Conservation (phyloP, 2,329 filamentous ascomycete species). For the Cladosporium sphaerospermum region DNA sequence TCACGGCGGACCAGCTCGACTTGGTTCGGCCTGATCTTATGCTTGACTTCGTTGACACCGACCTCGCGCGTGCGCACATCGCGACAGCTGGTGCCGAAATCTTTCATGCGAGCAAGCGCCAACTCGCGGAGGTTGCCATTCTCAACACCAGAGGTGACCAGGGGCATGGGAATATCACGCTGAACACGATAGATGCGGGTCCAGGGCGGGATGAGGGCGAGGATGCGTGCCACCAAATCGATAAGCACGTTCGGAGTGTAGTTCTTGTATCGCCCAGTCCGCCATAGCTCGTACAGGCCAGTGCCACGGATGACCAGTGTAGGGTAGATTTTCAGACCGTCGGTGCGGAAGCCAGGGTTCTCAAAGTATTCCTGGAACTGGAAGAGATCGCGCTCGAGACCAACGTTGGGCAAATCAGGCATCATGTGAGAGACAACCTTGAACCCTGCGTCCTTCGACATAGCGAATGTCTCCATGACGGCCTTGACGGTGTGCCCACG, state of each 20-base stretch:
- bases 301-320: conserved; percentile 96
- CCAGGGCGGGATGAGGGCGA: conserved; percentile 93
- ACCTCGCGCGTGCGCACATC: conserved; percentile 96
- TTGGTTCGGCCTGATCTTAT: conserved; percentile 95
- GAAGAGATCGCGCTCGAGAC: conserved; percentile 94
- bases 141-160: conserved; percentile 97
- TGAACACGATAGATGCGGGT: conserved; percentile 98
- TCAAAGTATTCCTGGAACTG: conserved; percentile 98
- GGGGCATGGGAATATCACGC: conserved; percentile 97
- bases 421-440: conserved; percentile 99
- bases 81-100: conserved; percentile 94
- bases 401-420: conserved; percentile 95
- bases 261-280: conserved; percentile 94
- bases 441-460: conserved; percentile 97
- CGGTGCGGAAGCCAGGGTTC: conserved; percentile 90
- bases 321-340: conserved; percentile 96
- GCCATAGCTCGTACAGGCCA: conserved; percentile 93
- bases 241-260: conserved; percentile 97
- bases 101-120: conserved; percentile 95
- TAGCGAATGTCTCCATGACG: conserved; percentile 91
- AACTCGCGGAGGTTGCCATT: conserved; percentile 94
- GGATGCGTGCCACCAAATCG: conserved; percentile 90
- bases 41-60: conserved; percentile 97
- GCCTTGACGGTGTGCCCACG: conserved; percentile 91
- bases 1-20: conserved; percentile 91